phyloP scores from a whole-genome alignment of 2,329 filamentous ascomycete species.

The Dactylellina cionopaga region DNA sequence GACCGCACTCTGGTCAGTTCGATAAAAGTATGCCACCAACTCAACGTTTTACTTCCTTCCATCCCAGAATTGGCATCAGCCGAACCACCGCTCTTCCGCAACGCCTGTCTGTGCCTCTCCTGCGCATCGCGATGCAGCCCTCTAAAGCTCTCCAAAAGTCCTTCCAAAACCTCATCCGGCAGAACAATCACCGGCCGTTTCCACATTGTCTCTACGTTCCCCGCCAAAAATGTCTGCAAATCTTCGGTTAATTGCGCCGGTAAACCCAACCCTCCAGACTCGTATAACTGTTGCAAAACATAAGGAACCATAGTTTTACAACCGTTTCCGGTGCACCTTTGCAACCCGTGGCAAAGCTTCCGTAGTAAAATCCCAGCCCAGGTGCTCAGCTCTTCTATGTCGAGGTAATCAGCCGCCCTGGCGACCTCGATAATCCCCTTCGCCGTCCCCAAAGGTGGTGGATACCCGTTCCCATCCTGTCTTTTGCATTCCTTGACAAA shows the following conservation, averaged over 20 bases:
- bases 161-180: conserved; percentile 22
- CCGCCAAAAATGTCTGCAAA: conserved; percentile 13
- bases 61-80: background rate
- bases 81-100: background rate
- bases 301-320: conserved; percentile 53
- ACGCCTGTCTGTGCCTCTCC: background rate
- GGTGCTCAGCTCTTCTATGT: conserved; percentile 40
- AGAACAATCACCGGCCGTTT: conserved; percentile 37
- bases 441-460: conserved; percentile 34
- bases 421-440: conserved; percentile 53
- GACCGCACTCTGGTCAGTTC: conserved; percentile 30
- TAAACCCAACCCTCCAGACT: conserved; percentile 44
- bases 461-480: conserved; percentile 22
- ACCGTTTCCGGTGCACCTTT: conserved; percentile 46
- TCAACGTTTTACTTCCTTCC: conserved; percentile 12
- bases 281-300: conserved; percentile 47
- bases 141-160: conserved; percentile 22
- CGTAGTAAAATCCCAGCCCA: conserved; percentile 52
- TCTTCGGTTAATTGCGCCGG: background rate
- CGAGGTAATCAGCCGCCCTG: conserved; percentile 54
- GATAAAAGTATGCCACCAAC: conserved; percentile 39
- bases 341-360: conserved; percentile 52
- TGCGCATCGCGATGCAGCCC: conserved; percentile 9
- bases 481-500: conserved; percentile 22
- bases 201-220: conserved; percentile 49